These are phyloP conservation scores for Saccharomyces mikatae DNA, from an alignment of 805 yeast species.

Conservation along the genomic window DNA sequence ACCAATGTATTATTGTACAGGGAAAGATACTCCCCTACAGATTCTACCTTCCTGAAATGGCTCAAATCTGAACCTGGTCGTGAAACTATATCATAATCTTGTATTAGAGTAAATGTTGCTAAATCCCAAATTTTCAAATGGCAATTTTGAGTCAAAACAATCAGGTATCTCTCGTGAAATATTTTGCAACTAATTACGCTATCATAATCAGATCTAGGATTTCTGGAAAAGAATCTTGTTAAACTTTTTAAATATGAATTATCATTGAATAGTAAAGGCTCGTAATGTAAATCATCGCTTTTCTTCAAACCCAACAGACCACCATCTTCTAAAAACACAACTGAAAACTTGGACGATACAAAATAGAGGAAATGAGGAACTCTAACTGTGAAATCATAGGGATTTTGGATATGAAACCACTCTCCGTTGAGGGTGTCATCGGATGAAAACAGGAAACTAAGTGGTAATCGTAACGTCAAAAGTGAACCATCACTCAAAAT, in stretches of 20 bases:
- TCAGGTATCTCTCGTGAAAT: conserved; percentile 14
- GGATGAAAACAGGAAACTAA: conserved; percentile 14
- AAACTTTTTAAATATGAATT: conserved; percentile 36
- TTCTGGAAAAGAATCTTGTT: conserved; percentile 22
- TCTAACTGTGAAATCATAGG: conserved; percentile 55
- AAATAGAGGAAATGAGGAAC: conserved; percentile 47
- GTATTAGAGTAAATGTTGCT: conserved; percentile 9
- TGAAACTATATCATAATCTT: conserved; percentile 15
- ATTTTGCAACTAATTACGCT: conserved; percentile 19
- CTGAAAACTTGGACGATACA: conserved; percentile 36
- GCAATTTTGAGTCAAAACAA: conserved; percentile 24
- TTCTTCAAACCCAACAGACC: conserved; percentile 51
- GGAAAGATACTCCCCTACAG: conserved; percentile 32
- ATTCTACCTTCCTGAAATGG: conserved; percentile 14
- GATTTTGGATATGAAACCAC: conserved; percentile 65
- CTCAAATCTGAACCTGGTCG: conserved; percentile 9
- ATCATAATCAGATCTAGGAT: conserved; percentile 6
- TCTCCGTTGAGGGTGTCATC: conserved; percentile 15
- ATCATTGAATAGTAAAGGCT: conserved; percentile 49
- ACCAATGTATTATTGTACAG: conserved; percentile 28
- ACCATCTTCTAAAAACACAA: conserved; percentile 70
- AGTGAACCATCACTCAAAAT: conserved; percentile 23
- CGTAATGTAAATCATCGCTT: conserved; percentile 22
- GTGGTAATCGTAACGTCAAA: conserved; percentile 18
- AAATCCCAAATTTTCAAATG: conserved; percentile 28